Conservation (phyloP, 352 stramenopile species). For the Phytopythium vexans region DNA sequence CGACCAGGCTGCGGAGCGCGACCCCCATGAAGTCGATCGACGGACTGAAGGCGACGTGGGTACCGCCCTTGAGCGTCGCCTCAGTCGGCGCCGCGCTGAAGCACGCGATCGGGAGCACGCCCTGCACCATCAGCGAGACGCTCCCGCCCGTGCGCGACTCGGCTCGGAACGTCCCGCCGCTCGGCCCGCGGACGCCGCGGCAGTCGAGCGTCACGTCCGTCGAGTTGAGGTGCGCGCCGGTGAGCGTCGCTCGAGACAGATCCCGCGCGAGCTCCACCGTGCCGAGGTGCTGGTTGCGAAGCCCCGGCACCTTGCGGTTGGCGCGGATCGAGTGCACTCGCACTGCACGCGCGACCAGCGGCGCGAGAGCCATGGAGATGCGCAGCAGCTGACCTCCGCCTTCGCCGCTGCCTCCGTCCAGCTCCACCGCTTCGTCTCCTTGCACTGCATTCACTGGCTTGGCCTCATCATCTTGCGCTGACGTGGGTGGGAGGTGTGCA, state of each 20-base stretch:
- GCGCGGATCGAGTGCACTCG: constrained; percentile 77
- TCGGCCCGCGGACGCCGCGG: constrained; percentile 3
- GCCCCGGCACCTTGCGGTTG: constrained; percentile 61
- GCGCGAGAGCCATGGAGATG: constrained; percentile 67
- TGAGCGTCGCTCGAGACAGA: constrained; percentile 27
- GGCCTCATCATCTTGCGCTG: background rate
- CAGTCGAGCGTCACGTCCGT: constrained; percentile 40
- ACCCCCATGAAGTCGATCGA: constrained; percentile 62
- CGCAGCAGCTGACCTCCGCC: constrained; percentile 89
- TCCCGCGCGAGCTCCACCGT: constrained; percentile 58
- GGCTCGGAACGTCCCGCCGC: constrained; percentile 17
- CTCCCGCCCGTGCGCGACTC: constrained; percentile 49
- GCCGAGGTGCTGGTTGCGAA: constrained; percentile 82
- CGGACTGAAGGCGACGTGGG: constrained; percentile 60
- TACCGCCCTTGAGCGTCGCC: constrained; percentile 46
- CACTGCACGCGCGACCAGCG: constrained; percentile 57
- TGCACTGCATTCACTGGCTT: constrained; percentile 2
- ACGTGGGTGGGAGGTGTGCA: background rate
- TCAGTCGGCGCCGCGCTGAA: constrained; percentile 23
- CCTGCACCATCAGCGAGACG: constrained; percentile 66
- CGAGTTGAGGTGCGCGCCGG: constrained; percentile 45
- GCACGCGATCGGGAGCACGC: constrained; percentile 42
- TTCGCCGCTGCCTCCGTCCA: constrained; percentile 70
- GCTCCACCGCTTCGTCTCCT: constrained; percentile 18
- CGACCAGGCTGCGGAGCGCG: constrained; percentile 31